Percentiles rank a stretch among this genome's conserved stretches.
Conservation (phyloP, 2,329 filamentous ascomycete genomes). For the Rosellinia necatrix region DNA sequence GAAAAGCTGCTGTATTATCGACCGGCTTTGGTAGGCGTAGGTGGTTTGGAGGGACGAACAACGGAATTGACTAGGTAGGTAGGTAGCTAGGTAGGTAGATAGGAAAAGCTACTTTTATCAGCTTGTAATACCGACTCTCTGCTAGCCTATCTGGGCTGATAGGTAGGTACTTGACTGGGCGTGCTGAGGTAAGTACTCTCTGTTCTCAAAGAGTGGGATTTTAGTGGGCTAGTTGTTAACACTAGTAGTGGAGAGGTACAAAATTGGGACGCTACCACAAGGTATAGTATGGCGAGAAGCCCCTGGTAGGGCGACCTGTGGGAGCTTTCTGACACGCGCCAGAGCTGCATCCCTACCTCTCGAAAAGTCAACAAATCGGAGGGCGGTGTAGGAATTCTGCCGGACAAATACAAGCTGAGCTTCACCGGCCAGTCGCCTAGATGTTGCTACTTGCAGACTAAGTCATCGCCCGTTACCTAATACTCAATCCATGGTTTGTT, state of each 20-base stretch:
- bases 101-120: too few species aligned
- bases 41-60: too few species aligned
- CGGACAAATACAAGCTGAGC: conserved; percentile 19
- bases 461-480: too few species aligned
- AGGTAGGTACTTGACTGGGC: not conserved
- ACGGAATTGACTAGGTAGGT: not conserved
- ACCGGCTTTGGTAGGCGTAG: too few species aligned
- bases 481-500: not conserved
- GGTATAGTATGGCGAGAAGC: too few species aligned
- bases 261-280: not conserved
- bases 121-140: too few species aligned
- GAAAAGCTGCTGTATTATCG: conserved; percentile 16
- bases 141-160: not conserved
- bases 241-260: not conserved
- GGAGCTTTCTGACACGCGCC: too few species aligned
- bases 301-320: too few species aligned
- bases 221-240: not conserved
- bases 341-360: too few species aligned
- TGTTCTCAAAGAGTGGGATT: not conserved
- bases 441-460: too few species aligned
- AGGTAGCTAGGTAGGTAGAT: not conserved
- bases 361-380: conserved; percentile 26
- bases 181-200: not conserved
- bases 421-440: too few species aligned
- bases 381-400: conserved; percentile 29